phyloP scores from a whole-genome alignment of 1,139 yeast species.

The Sporopachydermia cereana region DNA sequence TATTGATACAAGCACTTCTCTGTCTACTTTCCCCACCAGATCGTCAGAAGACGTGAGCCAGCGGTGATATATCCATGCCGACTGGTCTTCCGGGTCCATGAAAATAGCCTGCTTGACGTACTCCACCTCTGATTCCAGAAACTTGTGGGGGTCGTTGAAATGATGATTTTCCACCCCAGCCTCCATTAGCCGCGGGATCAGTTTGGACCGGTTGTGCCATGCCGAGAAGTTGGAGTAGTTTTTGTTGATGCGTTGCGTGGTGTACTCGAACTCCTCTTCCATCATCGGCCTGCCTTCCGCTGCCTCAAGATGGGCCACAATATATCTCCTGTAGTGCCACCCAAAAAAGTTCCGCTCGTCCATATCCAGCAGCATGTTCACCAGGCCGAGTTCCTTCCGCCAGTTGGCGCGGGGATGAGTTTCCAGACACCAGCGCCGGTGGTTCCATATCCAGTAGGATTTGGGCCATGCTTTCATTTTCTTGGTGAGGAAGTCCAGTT shows the following conservation, averaged over 20 bases:
- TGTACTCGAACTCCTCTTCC: conserved; percentile 57
- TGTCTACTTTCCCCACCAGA: conserved; percentile 23
- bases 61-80: conserved; percentile 79
- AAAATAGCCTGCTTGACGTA: conserved; percentile 75
- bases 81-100: conserved; percentile 89
- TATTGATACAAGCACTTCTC: conserved; percentile 12
- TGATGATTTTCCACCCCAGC: conserved; percentile 15
- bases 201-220: conserved; percentile 81
- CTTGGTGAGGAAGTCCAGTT: conserved; percentile 47
- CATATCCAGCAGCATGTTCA: conserved; percentile 50
- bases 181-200: conserved; percentile 43
- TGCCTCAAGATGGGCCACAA: conserved; percentile 43
- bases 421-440: conserved; percentile 71
- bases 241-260: conserved; percentile 64
- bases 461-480: conserved; percentile 65
- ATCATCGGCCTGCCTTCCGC: conserved; percentile 20
- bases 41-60: conserved; percentile 63
- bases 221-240: conserved; percentile 92
- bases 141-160: conserved; percentile 21
- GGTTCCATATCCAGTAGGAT: conserved; percentile 96
- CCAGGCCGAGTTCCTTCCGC: conserved; percentile 57
- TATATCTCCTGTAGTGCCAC: conserved; percentile 84
- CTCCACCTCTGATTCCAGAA: conserved; percentile 48
- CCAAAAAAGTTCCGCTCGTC: conserved; percentile 90
- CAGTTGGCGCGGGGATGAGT: conserved; percentile 47